Evolutionary conservation across 106 monocot genomes (phyloP), one percentile per base, ranked within the genome.

Genomic region (Acorus calamus): DNA sequence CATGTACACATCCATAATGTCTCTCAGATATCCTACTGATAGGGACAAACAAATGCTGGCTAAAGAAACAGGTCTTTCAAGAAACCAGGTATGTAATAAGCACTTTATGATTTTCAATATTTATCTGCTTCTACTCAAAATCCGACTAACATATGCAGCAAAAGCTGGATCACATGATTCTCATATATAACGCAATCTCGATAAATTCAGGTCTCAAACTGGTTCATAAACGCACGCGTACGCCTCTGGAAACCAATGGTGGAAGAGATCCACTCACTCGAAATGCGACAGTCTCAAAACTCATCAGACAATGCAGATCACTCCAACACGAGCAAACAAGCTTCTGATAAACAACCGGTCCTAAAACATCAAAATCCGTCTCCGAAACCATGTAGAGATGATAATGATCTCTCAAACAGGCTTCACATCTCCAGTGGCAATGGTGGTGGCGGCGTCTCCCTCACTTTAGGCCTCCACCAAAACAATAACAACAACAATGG

Each of bases 171-270:
- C 53, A 55, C 28, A 28, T 28, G 1, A 28, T 28, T 28, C 28
- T 28, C 28, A 28, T 1, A 28, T 28, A 28, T 28, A 28, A 28
- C 28, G 28, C 28, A 28, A 28, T 28, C 28, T 28, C 28, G 28
- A 28, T 28, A 28, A 28, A 28, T 28, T 28, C 59, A 89, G 89
- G 89, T 89, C 28, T 89, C 89, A 8, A 89, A 89, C 60, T 89
- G 89, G 89, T 89, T 89, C 65, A 89, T 89, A 64, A 89, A 89
- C 63, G 89, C 89, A 49, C 78, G 89, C 62, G 89, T 85, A 11
- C 71, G 89, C 47, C 69, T 89, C 1, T 89, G 89, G 89, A 89
- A 89, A 69, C 89, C 89, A 45, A 81, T 89, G 89, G 89, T 89
- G n/a, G 89, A 85, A 65, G 89, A 89, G 58, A 69, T 89, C 49